Conservation (phyloP, 129 eudicot genomes). For the Daucus carota region DNA sequence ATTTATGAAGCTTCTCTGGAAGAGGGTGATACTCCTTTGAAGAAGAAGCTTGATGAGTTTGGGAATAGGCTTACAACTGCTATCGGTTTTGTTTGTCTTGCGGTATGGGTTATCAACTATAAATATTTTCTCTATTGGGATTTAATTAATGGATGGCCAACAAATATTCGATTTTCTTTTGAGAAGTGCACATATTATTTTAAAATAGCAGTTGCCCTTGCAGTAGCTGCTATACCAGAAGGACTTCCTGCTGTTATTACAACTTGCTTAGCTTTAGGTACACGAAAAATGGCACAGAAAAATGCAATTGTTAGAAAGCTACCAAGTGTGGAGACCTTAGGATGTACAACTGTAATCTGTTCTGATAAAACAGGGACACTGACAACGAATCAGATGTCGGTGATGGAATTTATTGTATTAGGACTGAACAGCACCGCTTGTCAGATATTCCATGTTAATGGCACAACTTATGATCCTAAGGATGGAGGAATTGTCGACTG, state of each 20-base stretch:
- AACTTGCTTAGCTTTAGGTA: conserved; percentile 76
- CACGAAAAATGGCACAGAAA: conserved; percentile 82
- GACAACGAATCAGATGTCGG: conserved; percentile 93
- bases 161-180: conserved; percentile 57
- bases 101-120: too few species aligned
- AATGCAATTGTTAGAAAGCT: conserved; percentile 69
- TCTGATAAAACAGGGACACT: conserved; percentile 87
- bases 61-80: conserved; percentile 58
- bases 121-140: conserved; percentile 80
- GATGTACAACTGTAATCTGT: conserved; percentile 89
- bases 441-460: conserved; percentile 53
- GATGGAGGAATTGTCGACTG: conserved; percentile 79
- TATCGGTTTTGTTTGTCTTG: conserved; percentile 50
- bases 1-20: conserved; percentile 74
- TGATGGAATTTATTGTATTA: conserved; percentile 56
- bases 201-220: conserved; percentile 81
- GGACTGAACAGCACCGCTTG: conserved; percentile 48
- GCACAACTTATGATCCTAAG: conserved; percentile 82
- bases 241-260: conserved; percentile 91
- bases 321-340: conserved; percentile 85
- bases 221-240: conserved; percentile 92
- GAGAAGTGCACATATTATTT: conserved; percentile 85
- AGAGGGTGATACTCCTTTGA: conserved; percentile 71
- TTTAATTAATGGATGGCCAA: conserved; percentile 57
- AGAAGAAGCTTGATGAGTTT: conserved; percentile 75